Evolutionary conservation across 208 protist genomes (phyloP), one percentile per base, ranked within the genome.

Genomic region (Trypanosoma caninum): DNA sequence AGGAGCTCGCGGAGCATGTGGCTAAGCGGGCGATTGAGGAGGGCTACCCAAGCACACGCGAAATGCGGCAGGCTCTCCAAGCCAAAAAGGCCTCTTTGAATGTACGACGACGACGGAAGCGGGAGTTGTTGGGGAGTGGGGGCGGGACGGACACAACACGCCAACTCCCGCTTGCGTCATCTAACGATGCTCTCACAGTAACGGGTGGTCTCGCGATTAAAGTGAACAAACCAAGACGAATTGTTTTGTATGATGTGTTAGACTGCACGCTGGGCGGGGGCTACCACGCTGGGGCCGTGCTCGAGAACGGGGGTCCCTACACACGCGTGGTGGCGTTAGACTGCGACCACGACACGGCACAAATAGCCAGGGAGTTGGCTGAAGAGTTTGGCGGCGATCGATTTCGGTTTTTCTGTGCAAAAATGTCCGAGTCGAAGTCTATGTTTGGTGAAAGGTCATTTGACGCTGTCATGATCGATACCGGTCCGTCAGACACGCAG

Each of bases 211-310:
- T 65, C 35, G 31, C 56, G 3, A 1, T 59, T 16, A 18, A 22
- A 3, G 62, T 59, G 18, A 46, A n/a, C 7, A 84, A 81, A 58
- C 68, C 54, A 10, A 72, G 82, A 33, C 68, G 87, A 3, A 59
- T 93, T 8, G 74, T 93, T 2, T 72, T 76, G 13, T 95, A 90
- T 53, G 85, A 95, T 46, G 86, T 95, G 0, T 68, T 95, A 18
- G 89, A 95, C 58, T 95, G 89, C 68, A 93, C 89, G 0, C 82
- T 95, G 7, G 89, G 89, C 35, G 72, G 77, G 13, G 89, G 89
- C 3, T 88, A 85, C 56, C 89, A 95, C 50, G 54, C 83, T n/a
- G 82, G 85, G 1, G 85, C 84, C 8, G 65, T 93, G 11, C 77
- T 95, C 6, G 77, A 92, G 34, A 89, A 93, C 50, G 89, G 89